Base-by-base conservation (phyloP, 352 stramenopile species). In the Phytopythium cucurbitacearum region DNA sequence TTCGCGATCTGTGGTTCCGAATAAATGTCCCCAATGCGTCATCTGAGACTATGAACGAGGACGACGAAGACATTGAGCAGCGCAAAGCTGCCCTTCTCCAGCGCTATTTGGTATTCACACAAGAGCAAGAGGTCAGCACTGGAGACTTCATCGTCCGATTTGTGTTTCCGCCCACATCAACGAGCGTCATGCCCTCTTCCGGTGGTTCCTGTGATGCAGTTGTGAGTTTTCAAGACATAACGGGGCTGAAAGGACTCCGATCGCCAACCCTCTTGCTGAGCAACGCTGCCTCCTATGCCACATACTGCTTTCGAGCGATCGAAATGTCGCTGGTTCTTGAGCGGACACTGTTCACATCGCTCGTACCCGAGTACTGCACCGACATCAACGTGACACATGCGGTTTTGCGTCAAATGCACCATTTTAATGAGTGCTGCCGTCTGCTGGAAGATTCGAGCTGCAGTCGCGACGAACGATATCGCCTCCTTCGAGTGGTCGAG, bases 31-130 rank as follows among this genome's bases (percentile, higher is more conserved):
- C 13, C 8, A 51, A 57, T 5, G 40, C 65, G 12, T 37, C 5
- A 8, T 50, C 16, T 11, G n/a, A 37, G 9, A 28, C 21, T 28
- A 50, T 57, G 38, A 39, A 62, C 33, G 64, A 78, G 37, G 77
- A 88, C 42, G 50, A 63, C 15, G 75, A 83, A 36, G 53, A 63
- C 5, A 66, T 82, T n/a, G 74, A 86, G 48, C 74, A 88, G 44
- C 60, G 77, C 3, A 85, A 82, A 60, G 73, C 66, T 43, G 67
- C 79, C 42, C 59, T 88, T 13, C 64, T 88, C 15, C 48, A 53
- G 7, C 11, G 21, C 9, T 53, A 36, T 9, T 21, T 53, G 7
- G 21, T 71, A n/a, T 62, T 62, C 15, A 63, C 55, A 8, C 37
- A 65, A 1, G 44, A 72, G 44, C 52, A 74, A 34, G 72, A 86